Evolutionary conservation across 2,329 filamentous ascomycete genomes (phyloP).

Genomic region (Blastomyces parvus): DNA sequence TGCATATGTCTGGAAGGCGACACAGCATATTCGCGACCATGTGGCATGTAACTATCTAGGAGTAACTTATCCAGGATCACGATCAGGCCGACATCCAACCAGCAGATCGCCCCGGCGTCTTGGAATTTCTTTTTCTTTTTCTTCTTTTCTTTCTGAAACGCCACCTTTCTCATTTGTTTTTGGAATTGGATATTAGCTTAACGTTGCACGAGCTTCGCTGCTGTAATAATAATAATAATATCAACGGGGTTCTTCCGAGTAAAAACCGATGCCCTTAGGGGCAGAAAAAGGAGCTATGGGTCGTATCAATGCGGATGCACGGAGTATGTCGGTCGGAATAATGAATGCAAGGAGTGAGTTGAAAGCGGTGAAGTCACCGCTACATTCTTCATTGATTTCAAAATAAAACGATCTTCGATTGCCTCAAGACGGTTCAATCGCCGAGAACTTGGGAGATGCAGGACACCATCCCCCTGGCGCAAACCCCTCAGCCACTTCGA

Average conservation of each 20-base stretch:
- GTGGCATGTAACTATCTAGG: constrained; percentile 1
- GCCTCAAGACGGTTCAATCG: neutral
- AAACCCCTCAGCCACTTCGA: neutral
- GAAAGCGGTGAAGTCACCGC: constrained; percentile 9
- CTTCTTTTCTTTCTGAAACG: neutral
- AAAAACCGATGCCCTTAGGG: neutral
- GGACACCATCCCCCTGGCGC: neutral
- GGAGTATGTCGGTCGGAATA: neutral
- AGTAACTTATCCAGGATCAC: neutral
- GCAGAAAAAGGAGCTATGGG: neutral
- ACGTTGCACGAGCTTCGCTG: neutral
- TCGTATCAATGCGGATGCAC: neutral
- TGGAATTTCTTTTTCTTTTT: too few species aligned
- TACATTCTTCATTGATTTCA: neutral
- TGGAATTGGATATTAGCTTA: neutral
- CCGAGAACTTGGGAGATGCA: neutral
- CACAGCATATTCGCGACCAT: constrained; percentile 3
- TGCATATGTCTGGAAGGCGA: neutral
- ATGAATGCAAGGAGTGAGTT: neutral
- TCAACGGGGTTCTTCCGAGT: neutral
- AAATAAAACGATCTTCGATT: neutral
- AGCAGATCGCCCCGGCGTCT: neutral
- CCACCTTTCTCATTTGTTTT: neutral
- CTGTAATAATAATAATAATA: too few species aligned
- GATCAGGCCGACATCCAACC: neutral